phyloP scores from a whole-genome alignment of 2,329 filamentous ascomycete genomes.

The Drechslerella coelobrocha region DNA sequence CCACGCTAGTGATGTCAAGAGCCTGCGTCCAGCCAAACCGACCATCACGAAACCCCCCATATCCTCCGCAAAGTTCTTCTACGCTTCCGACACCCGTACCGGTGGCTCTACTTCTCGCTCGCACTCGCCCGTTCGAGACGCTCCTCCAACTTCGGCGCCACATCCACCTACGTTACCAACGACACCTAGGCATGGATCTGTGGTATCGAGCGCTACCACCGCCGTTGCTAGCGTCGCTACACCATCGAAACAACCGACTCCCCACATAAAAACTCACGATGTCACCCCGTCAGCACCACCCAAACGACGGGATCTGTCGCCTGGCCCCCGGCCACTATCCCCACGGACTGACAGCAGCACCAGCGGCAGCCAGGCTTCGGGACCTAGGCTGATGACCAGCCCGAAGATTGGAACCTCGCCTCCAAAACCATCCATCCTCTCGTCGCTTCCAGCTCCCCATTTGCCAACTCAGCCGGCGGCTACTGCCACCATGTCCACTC shows the following conservation, averaged over 20 bases:
- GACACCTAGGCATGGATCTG: conserved; percentile 25
- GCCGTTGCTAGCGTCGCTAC: background rate
- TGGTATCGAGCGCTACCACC: conserved; percentile 19
- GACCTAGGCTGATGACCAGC: conserved; percentile 31
- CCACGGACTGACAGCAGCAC: conserved; percentile 42
- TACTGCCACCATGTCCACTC: conserved; percentile 21
- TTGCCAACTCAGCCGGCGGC: conserved; percentile 16
- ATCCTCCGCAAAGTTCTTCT: conserved; percentile 70
- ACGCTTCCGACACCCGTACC: conserved; percentile 68
- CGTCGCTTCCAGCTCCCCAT: conserved; percentile 24
- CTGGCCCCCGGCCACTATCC: conserved; percentile 33
- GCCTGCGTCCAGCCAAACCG: conserved; percentile 56
- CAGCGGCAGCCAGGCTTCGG: conserved; percentile 39
- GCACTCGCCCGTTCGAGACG: conserved; percentile 39
- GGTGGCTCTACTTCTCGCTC: conserved; percentile 36
- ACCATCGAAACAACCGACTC: conserved; percentile 25
- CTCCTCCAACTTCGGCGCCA: conserved; percentile 5
- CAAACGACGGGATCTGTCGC: conserved; percentile 40
- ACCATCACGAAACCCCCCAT: conserved; percentile 61
- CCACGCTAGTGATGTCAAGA: conserved; percentile 79
- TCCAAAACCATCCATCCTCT: conserved; percentile 31
- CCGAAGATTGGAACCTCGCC: conserved; percentile 23
- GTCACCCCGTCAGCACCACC: conserved; percentile 7
- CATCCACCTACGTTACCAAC: conserved; percentile 11
- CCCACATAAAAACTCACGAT: conserved; percentile 33